Percentiles rank a stretch among this genome's conserved stretches.
phyloP scores from a whole-genome alignment of 768 basidiomycete species.

The Phanerochaete sordida region DNA sequence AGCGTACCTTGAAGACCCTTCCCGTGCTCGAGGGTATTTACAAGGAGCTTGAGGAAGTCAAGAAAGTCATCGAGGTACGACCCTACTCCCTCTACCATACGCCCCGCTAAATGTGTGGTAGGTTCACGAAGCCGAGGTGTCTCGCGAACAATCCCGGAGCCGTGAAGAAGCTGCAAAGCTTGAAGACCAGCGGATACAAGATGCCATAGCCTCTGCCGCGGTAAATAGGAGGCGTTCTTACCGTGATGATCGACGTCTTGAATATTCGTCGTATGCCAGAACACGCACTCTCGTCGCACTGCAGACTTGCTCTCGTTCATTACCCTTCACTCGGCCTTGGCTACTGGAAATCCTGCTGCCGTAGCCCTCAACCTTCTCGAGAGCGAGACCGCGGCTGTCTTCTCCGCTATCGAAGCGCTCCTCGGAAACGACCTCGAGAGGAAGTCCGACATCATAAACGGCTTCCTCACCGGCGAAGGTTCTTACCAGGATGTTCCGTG shows the following conservation, averaged over 20 bases:
- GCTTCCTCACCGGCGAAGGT: conserved; percentile 55
- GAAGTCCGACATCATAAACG: conserved; percentile 49
- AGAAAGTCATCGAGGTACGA: conserved; percentile 76
- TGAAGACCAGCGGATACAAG: conserved; percentile 51
- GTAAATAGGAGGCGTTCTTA: conserved; percentile 32
- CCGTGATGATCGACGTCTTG: not conserved
- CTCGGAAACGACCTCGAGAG: conserved; percentile 49
- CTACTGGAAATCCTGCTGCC: conserved; percentile 40
- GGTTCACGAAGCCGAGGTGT: conserved; percentile 62
- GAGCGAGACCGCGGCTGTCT: conserved; percentile 52
- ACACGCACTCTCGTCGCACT: conserved; percentile 37
- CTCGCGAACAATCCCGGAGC: conserved; percentile 51
- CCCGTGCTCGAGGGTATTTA: conserved; percentile 72
- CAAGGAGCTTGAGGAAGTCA: conserved; percentile 82
- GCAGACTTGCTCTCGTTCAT: conserved; percentile 56
- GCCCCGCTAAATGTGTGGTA: conserved; percentile 23
- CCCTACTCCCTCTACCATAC: not conserved
- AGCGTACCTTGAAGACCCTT: conserved; percentile 64
- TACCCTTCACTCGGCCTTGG: conserved; percentile 51
- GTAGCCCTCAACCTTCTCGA: conserved; percentile 42
- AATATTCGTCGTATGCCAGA: conserved; percentile 30
- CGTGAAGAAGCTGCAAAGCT: conserved; percentile 53
- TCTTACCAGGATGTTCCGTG: conserved; percentile 62
- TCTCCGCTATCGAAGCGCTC: conserved; percentile 49
- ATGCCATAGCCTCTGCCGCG: conserved; percentile 56